These are phyloP conservation scores for Aureobasidium pullulans DNA, from an alignment of 2,329 filamentous ascomycete genomes.

Conservation along the genomic window DNA sequence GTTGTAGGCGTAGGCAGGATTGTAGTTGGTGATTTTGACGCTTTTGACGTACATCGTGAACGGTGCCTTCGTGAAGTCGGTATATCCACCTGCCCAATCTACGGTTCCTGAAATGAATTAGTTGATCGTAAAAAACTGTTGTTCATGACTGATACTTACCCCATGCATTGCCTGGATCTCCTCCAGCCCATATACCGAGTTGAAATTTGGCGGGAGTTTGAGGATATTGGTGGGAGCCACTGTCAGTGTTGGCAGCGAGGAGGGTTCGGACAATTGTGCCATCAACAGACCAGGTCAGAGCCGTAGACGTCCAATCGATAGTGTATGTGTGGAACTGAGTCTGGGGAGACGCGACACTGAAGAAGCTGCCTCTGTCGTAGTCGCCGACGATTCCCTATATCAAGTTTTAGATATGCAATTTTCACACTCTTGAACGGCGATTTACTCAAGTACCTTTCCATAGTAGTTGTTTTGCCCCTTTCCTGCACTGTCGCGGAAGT, in stretches of 20 bases:
- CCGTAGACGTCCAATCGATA: constrained; percentile 61
- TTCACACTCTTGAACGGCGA: no score
- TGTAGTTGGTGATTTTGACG: constrained; percentile 29
- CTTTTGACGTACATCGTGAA: constrained; percentile 30
- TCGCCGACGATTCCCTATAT: constrained; percentile 41
- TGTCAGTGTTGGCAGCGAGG: constrained; percentile 28
- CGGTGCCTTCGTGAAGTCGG: constrained; percentile 27
- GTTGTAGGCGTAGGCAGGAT: constrained; percentile 50
- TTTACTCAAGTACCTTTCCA: constrained; percentile 32
- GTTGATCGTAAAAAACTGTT: constrained; percentile 10
- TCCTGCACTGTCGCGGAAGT: constrained; percentile 20
- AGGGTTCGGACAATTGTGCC: constrained; percentile 41
- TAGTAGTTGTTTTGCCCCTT: constrained; percentile 47
- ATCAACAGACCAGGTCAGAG: constrained; percentile 60
- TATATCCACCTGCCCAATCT: constrained; percentile 31
- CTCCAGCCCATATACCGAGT: constrained; percentile 72
- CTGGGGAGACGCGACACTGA: constrained; percentile 35
- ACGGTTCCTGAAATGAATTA: constrained; percentile 21
- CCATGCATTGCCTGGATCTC: constrained; percentile 57
- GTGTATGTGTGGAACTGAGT: constrained; percentile 62
- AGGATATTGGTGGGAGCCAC: constrained; percentile 30
- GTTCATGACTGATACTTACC: constrained; percentile 19
- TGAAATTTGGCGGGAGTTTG: constrained; percentile 19
- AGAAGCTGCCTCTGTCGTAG: constrained; percentile 40
- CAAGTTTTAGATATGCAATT: neutral